Percentiles rank a stretch among this genome's conserved stretches.
Evolutionary conservation across 2,329 filamentous ascomycete genomes (phyloP).

Genomic region (Acarospora socialis): DNA sequence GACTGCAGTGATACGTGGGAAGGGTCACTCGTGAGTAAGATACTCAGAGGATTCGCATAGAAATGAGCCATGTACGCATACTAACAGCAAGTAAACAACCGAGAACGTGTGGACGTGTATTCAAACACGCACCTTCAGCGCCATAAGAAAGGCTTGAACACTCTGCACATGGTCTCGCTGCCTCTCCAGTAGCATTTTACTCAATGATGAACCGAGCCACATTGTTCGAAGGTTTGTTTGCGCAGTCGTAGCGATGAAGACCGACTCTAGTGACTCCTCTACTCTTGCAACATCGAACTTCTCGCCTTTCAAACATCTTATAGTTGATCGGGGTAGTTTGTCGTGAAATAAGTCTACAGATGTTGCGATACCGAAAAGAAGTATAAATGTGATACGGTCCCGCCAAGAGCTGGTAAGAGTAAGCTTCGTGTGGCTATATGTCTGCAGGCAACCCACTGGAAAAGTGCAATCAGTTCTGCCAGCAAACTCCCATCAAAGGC

Average conservation of each 20-base stretch:
- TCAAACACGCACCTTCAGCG: conserved; percentile 30
- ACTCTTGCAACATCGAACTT: conserved; percentile 39
- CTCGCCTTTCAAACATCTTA: conserved; percentile 38
- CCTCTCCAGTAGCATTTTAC: conserved; percentile 37
- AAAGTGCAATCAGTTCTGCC: conserved; percentile 29
- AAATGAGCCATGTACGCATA: conserved; percentile 52
- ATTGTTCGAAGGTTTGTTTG: conserved; percentile 27
- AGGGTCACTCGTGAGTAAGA: conserved; percentile 29
- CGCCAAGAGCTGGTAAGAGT: conserved; percentile 36
- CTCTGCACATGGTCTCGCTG: conserved; percentile 48
- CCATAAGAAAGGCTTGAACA: conserved; percentile 38
- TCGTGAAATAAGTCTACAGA: conserved; percentile 48
- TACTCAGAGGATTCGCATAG: conserved; percentile 44
- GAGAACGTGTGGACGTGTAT: neutral
- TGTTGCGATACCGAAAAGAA: conserved; percentile 48
- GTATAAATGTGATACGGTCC: conserved; percentile 45
- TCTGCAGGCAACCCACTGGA: conserved; percentile 28
- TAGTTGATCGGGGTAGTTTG: conserved; percentile 38
- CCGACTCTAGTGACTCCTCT: conserved; percentile 31
- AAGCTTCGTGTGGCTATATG: neutral
- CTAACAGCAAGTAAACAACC: too few species aligned
- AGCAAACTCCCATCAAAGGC: conserved; percentile 31
- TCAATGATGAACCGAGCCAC: conserved; percentile 40
- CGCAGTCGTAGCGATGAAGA: conserved; percentile 22
- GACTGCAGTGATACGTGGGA: conserved; percentile 18